A percentile compares a stretch with the other conserved stretches of the same genome.
phyloP scores from a whole-genome alignment of 2,329 filamentous ascomycete species.

The Hymenoscyphus infarciens region DNA sequence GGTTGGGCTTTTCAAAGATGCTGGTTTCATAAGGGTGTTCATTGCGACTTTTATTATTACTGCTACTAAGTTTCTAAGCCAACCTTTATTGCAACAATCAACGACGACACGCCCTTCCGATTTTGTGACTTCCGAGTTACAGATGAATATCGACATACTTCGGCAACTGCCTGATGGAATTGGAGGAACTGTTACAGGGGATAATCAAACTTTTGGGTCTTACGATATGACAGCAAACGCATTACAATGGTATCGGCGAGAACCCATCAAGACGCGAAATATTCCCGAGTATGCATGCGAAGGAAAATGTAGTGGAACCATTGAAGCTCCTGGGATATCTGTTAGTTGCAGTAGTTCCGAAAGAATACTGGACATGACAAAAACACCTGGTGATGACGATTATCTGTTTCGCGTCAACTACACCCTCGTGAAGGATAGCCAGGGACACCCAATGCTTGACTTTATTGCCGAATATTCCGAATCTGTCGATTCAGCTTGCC shows the following conservation, averaged over 20 bases:
- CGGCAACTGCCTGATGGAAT: too few relatives aligned
- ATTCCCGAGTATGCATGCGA: neutral
- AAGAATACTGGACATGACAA: neutral
- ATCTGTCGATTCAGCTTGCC: neutral
- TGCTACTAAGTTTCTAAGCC: neutral
- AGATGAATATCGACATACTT: too few relatives aligned
- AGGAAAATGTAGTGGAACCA: neutral
- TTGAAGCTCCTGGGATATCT: conserved; percentile 6
- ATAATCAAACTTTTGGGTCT: too few relatives aligned
- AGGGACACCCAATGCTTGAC: neutral
- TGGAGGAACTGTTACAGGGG: too few relatives aligned
- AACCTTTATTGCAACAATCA: neutral
- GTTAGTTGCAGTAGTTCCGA: neutral
- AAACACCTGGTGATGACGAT: neutral
- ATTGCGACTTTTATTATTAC: neutral
- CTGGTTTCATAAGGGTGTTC: neutral
- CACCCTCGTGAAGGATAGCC: neutral
- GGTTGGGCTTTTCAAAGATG: neutral
- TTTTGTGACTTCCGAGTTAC: too few relatives aligned
- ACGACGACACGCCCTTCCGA: too few relatives aligned
- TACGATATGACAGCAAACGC: too few relatives aligned
- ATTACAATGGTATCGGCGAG: too few relatives aligned
- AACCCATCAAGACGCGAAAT: too few relatives aligned
- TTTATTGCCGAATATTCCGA: conserved; percentile 1
- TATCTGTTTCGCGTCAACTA: neutral